These are phyloP conservation scores for Colletotrichum chrysophilum DNA, from an alignment of 2,329 filamentous ascomycete species.

Conservation along the genomic window DNA sequence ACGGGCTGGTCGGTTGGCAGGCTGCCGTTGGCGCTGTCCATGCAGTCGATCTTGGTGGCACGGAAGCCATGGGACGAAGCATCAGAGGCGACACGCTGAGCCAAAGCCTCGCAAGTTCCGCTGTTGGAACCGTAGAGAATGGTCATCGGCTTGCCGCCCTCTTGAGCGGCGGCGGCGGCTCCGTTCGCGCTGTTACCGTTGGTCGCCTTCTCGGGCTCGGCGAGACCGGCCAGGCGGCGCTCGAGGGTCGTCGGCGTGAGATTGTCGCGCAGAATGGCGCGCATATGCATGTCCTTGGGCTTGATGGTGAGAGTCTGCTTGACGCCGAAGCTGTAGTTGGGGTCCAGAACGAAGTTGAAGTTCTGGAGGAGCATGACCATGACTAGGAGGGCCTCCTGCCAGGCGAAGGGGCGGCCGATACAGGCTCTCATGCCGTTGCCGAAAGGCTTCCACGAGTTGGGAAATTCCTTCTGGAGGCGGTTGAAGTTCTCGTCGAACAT, in stretches of 20 bases:
- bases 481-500: constrained; percentile 61
- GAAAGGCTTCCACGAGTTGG: constrained; percentile 55
- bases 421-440: constrained; percentile 58
- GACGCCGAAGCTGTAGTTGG: constrained; percentile 56
- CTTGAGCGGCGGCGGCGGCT: not conserved
- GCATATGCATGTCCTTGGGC: constrained; percentile 65
- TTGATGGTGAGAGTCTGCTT: constrained; percentile 65
- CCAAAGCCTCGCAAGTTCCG: constrained; percentile 72
- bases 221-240: constrained; percentile 43
- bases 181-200: not conserved
- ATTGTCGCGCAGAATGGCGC: constrained; percentile 55
- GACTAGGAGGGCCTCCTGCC: constrained; percentile 55
- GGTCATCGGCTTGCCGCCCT: constrained; percentile 47
- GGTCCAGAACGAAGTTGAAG: constrained; percentile 68
- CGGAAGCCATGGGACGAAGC: constrained; percentile 61
- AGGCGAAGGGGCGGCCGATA: constrained; percentile 59
- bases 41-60: constrained; percentile 51
- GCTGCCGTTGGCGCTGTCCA: constrained; percentile 63
- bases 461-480: constrained; percentile 35
- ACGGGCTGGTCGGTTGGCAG: constrained; percentile 63
- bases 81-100: constrained; percentile 62
- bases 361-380: constrained; percentile 66
- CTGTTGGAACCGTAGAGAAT: constrained; percentile 74
- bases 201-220: not conserved
- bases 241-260: constrained; percentile 47